Base-by-base conservation (phyloP, 73 alveolate genomes). In the Paraurostyla sp. region DNA sequence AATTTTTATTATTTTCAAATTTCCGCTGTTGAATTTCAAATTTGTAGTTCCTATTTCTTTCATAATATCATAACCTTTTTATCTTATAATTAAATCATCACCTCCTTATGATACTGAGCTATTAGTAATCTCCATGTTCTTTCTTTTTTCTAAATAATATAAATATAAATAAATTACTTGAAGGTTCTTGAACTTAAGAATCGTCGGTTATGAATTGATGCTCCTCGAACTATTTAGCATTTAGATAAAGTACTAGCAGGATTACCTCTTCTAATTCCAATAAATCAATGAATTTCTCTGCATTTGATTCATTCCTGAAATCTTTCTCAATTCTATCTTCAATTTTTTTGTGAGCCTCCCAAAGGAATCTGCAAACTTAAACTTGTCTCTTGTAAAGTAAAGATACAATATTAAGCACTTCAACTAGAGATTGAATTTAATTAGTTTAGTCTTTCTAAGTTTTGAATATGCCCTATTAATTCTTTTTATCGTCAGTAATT, bases 161-260 rank as follows among this genome's bases (percentile, higher is more conserved):
- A 32, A 38, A 16, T 36, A 65, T 22, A 4, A 38, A 65, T 6
- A 2, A 38, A 3, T 65, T 65, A 65, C 82, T 65, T 11, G 4
- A 11, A 7, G 40, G 40, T 16, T 65, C 82, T 38, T 36, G 2
- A 6, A 40, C 11, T 25, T 38, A 56, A 6, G 33, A 0, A 1
- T 65, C 60, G 1, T 65, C 30, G 2, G 82, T 65, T 1, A 65
- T 65, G 42, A 65, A 65, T 3, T 38, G 25, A 40, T 65, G 82
- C 38, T 65, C 82, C 41, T 58, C 82, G 1, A 32, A 15, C 3
- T 38, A 65, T 22, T 22, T 35, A 22, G 82, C 58, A 40, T 65
- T 65, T 58, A 38, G 82, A 65, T 65, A 65, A 65, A 65, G 56
- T 15, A 40, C 41, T 33, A 38, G 9, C 20, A 65, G 38, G 25